Evolutionary conservation across 495 filamentous ascomycete genomes (phyloP), one percentile per base, ranked within the genome.

Genomic region (Neurospora africana): DNA sequence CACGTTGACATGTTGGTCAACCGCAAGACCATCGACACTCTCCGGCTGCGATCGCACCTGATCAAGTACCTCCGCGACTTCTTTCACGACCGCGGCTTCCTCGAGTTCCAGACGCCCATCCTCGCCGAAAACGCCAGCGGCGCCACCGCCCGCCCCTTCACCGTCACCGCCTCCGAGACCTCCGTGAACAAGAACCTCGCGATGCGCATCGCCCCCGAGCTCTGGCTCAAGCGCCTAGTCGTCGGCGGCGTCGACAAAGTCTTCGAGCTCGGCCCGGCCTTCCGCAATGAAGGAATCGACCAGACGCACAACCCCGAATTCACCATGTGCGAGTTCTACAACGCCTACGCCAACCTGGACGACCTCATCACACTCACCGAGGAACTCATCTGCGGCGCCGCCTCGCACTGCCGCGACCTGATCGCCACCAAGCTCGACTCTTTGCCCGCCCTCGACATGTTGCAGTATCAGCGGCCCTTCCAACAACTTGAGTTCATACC

Each of bases 241-340:
- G 94, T 98, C 21, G 95, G 95, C 78, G 95, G 95, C 67, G 84
- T 98, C 5, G 91, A 97, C 81, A 87, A 90, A 75, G 94, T 98
- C 11, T 98, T 95, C 81, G 95, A 99, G 78, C 87, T 98, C 69
- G 95, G 96, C 23, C 88, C 91, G 3, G 90, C 93, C 73, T 97
- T 98, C 87, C 86, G 95, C 72, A 99, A 98, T 76, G 95, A 99
- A 81, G 94, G 93, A 70, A 92, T 96, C 77, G 95, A 99, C 83
- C 85, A 96, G 69, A 98, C 95, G 17, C 96, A 99, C 86, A 99
- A 99, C 84, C 94, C 95, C 7, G 95, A 99, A 80, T 99, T 98
- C 82, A 94, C 91, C 33, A 98, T 91, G 40, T 98, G 94, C 84
- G 95, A 99, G 82, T 98, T 97, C 85, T 99, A 99, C 81, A 87